Percentiles rank a stretch among this genome's conserved stretches.
These are phyloP conservation scores for Ganoderma meredithae DNA, from an alignment of 1,284 basidiomycete species.

Conservation along the genomic window DNA sequence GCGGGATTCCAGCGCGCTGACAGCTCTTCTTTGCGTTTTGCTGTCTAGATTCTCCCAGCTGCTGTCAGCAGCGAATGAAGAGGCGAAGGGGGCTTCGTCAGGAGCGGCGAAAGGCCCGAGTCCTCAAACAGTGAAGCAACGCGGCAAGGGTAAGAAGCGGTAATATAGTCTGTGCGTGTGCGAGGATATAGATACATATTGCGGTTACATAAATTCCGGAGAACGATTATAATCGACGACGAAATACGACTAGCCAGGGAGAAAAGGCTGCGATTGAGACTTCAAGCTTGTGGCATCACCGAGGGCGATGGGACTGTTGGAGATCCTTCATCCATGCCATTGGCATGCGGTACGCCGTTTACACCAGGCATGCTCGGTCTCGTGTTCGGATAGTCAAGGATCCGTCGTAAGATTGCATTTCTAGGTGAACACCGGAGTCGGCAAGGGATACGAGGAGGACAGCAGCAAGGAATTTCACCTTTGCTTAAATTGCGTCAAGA, in stretches of 20 bases:
- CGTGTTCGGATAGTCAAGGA: conserved; percentile 54
- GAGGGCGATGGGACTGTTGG: neutral
- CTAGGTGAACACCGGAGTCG: conserved; percentile 43
- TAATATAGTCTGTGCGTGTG: conserved; percentile 16
- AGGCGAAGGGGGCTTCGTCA: conserved; percentile 32
- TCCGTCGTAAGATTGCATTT: conserved; percentile 63
- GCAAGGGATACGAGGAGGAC: neutral
- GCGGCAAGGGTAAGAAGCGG: conserved; percentile 40
- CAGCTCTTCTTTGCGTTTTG: neutral
- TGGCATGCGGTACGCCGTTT: neutral
- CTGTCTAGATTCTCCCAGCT: conserved; percentile 37
- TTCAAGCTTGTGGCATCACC: conserved; percentile 16
- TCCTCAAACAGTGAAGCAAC: conserved; percentile 34
- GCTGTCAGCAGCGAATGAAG: conserved; percentile 34
- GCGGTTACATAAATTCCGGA: conserved; percentile 23
- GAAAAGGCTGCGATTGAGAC: neutral
- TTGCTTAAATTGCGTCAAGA: conserved; percentile 68
- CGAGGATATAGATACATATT: conserved; percentile 20
- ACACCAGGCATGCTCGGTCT: neutral
- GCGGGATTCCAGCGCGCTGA: neutral
- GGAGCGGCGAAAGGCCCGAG: conserved; percentile 28
- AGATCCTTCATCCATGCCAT: conserved; percentile 3
- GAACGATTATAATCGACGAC: conserved; percentile 9
- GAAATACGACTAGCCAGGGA: neutral
- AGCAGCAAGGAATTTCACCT: conserved; percentile 51